Evolutionary conservation across 768 basidiomycete genomes (phyloP), one percentile per base, ranked within the genome.

Genomic region (Brasilioporus rufonigricans): DNA sequence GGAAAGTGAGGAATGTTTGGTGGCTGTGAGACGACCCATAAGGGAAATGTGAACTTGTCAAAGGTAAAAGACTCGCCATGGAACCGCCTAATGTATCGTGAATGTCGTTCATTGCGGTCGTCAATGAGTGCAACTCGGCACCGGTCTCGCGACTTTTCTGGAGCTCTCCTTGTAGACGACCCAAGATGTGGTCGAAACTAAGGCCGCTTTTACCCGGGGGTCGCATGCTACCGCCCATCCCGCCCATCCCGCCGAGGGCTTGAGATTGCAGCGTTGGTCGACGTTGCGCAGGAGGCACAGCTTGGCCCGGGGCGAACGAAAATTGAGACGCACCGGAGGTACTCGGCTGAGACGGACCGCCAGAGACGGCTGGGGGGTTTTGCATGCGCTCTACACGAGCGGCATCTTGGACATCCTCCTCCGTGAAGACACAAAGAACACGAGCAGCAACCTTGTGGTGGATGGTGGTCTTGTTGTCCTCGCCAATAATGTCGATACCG

Each of bases 391-490:
- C 88, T 32, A 81, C 80, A 36, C 86, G 85, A 2, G 84, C 82
- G 33, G 87, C 88, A 44, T 83, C 79, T 56, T 83, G 85, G 1
- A 83, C 88, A 65, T 99, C 97, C 55, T 92, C 90, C 39, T 93
- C 87, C 0, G 79, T 83, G 61, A 96, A 87, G 5, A 98, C 83
- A 63, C 95, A 94, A 50, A 91, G 81, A 33, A 94, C 93, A 27
- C 92, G 89, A 5, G 96, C 94, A 11, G 97, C 93, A 50, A 98
- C 97, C 72, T 99, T 98, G 76, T 98, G 95, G 73, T 99, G 97
- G 46, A 98, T 87, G 53, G 98, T 94, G 2, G 92, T 95, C 73
- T 91, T 91, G 79, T 95, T 97, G 77, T 99, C 97, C 66, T 99
- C 97, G 58, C 92, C 91, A 50, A 97, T 91, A 58, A 99, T 99